Percentiles rank a stretch among this genome's conserved stretches.
Conservation (phyloP, 106 monocot species). For the Narthecium ossifragum region DNA sequence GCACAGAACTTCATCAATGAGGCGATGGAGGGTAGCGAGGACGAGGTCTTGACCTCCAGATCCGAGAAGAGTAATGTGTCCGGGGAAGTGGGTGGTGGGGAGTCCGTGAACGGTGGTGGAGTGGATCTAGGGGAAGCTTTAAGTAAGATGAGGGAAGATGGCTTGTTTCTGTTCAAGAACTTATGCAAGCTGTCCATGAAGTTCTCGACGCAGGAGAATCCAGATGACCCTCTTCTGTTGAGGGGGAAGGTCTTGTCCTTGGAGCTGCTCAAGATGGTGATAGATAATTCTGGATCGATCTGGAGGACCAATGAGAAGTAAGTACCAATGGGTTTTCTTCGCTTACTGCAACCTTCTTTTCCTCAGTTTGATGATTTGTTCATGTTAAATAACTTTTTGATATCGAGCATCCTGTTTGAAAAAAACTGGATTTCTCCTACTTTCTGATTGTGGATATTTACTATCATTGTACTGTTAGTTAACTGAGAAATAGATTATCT, state of each 20-base stretch:
- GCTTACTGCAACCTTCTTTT: too few relatives aligned
- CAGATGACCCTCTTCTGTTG: slow-evolving; percentile 77
- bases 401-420: too few relatives aligned
- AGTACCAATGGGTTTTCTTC: slow-evolving; percentile 7
- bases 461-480: too few relatives aligned
- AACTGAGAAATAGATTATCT: too few relatives aligned
- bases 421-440: too few relatives aligned
- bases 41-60: slow-evolving; percentile 1
- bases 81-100: slow-evolving; percentile 1
- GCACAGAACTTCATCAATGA: slow-evolving; percentile 85
- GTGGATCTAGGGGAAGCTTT: slow-evolving; percentile 16
- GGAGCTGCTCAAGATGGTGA: slow-evolving; percentile 81
- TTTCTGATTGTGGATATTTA: too few relatives aligned
- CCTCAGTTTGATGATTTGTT: too few relatives aligned
- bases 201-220: slow-evolving; percentile 64
- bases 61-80: background rate
- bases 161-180: slow-evolving; percentile 76
- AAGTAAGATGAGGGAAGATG: slow-evolving; percentile 85
- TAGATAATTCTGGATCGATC: slow-evolving; percentile 86
- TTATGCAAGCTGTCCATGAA: slow-evolving; percentile 97
- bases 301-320: slow-evolving; percentile 86
- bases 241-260: slow-evolving; percentile 86
- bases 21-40: slow-evolving; percentile 47
- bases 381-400: too few relatives aligned
- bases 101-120: slow-evolving; percentile 11